Evolutionary conservation across 139 green algal species (phyloP), one percentile per base, ranked within the genome.

Genomic region (Diplosphaera chodatii): DNA sequence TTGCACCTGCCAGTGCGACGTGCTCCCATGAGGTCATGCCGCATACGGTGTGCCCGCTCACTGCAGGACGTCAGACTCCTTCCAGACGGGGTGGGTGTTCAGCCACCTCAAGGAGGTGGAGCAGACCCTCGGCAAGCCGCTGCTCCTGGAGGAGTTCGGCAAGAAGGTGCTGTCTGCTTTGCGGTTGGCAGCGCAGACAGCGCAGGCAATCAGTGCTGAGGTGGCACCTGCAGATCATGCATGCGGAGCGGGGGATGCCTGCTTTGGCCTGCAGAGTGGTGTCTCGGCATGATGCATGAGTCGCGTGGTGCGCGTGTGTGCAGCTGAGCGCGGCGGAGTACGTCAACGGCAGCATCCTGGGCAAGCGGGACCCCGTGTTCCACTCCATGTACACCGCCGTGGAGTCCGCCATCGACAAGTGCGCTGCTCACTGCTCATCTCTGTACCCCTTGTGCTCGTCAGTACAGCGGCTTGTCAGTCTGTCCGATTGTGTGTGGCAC

Each of bases 71-170:
- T 65, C 59, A n/a, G 59, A 31, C 4, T 31, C n/a, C 1, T 75
- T 63, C 62, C 62, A 76, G 62, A 29, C 73, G 29, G 30, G 62
- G 33, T 80, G 72, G 71, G 40, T 87, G 33, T 27, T 79, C 3
- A 32, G 62, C 55, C 79, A 90, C 66, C 74, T 80, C 32, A 64
- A 80, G 27, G 66, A 68, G 30, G 72, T 63, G 3, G 25, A 66
- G 18, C 31, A 66, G 16, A 18, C n/a, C n/a, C 76, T 91, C 21
- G 34, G 76, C 48, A 94, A 91, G 81, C 88, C 88, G n/a, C 56
- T 93, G 34, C 66, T 94, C 67, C 68, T 94, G 32, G 88, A 94
- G 69, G 88, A 94, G 82, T 91, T 92, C 73, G 83, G 89, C 18
- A 89, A 91, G 76, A 55, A 62, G 18, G 34, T 78, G 27, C 70